phyloP scores from a whole-genome alignment of 129 eudicot species.

The Arctium lappa region DNA sequence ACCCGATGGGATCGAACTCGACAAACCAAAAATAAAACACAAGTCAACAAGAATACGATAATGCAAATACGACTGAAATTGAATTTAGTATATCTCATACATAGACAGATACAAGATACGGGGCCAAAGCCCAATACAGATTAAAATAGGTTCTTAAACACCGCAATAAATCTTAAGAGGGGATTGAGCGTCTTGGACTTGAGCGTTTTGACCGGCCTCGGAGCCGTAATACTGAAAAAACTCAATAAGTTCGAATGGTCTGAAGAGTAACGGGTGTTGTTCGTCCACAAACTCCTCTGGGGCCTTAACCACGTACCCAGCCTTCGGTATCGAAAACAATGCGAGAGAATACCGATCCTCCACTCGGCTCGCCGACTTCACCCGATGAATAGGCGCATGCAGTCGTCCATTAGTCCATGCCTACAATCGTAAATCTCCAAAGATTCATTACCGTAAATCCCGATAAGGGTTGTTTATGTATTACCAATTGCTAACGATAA shows the following conservation, averaged over 20 bases:
- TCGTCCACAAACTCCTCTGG: constrained; percentile 59
- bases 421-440: constrained; percentile 12
- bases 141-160: neutral
- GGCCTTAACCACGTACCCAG: constrained; percentile 34
- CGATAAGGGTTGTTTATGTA: neutral
- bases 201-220: constrained; percentile 24
- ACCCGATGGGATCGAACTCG: neutral
- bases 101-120: no score
- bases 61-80: neutral
- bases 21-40: neutral
- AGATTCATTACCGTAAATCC: neutral
- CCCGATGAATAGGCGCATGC: constrained; percentile 52
- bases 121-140: neutral
- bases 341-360: constrained; percentile 49
- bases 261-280: constrained; percentile 47
- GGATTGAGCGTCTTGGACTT: constrained; percentile 22
- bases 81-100: neutral
- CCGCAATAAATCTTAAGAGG: constrained; percentile 61
- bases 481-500: neutral
- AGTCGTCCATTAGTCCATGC: constrained; percentile 71
- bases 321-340: constrained; percentile 45
- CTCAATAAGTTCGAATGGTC: constrained; percentile 48
- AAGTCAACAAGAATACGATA: neutral
- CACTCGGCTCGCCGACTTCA: constrained; percentile 33
- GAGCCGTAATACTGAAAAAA: constrained; percentile 48